A percentile compares a stretch with the other conserved stretches of the same genome.
phyloP scores from a whole-genome alignment of 768 basidiomycete species.

The Podaxis mareebaensis region DNA sequence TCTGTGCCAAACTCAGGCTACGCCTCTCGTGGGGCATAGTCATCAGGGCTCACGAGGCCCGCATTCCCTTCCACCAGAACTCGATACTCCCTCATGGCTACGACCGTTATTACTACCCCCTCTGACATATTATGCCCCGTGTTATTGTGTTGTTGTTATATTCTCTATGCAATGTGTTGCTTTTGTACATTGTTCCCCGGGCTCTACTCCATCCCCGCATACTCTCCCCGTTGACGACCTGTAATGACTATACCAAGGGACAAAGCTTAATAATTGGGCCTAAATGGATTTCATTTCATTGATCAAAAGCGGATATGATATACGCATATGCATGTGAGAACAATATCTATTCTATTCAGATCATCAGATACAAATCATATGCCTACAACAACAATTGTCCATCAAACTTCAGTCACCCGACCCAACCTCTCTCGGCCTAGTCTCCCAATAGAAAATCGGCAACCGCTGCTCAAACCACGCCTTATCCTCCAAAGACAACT shows the following conservation, averaged over 20 bases:
- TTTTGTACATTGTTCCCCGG: background rate
- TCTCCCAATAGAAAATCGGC: conserved; percentile 18
- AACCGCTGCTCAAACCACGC: conserved; percentile 18
- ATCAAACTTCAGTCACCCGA: background rate
- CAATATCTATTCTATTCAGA: background rate
- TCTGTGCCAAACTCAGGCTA: conserved; percentile 6
- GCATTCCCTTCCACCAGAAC: background rate
- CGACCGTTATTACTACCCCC: background rate
- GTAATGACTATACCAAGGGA: background rate
- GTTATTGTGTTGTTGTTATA: background rate
- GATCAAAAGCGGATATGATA: background rate
- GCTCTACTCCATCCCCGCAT: background rate
- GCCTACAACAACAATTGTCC: background rate
- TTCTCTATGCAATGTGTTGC: background rate
- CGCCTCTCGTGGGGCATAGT: conserved; percentile 7
- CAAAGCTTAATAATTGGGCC: background rate
- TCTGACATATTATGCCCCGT: background rate
- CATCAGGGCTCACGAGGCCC: background rate
- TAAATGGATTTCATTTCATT: background rate
- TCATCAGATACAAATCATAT: background rate
- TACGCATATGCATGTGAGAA: background rate
- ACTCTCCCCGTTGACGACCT: background rate
- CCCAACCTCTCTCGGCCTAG: background rate
- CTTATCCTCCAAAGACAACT: conserved; percentile 15
- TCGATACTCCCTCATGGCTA: conserved; percentile 2